phyloP scores from a whole-genome alignment of 2,329 filamentous ascomycete species.

The Exophiala bonariae region DNA sequence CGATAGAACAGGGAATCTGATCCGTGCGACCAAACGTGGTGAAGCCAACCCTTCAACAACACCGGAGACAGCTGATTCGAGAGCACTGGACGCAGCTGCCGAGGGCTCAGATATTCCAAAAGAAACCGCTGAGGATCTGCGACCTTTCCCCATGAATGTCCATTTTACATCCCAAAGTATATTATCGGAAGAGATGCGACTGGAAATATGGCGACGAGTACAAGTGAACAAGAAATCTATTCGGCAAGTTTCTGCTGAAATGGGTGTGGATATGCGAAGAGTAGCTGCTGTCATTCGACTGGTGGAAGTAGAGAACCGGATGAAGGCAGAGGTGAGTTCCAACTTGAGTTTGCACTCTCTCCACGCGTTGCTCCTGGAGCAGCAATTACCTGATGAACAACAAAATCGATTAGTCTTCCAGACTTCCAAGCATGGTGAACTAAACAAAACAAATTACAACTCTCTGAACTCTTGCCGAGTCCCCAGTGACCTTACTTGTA shows the following conservation, averaged over 20 bases:
- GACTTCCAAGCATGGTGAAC: constrained; percentile 78
- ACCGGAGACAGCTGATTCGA: constrained; percentile 9
- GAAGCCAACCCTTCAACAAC: neutral
- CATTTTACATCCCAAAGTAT: constrained; percentile 71
- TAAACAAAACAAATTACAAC: constrained; percentile 70
- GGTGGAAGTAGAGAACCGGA: constrained; percentile 81
- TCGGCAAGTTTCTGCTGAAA: constrained; percentile 73
- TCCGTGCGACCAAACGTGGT: constrained; percentile 32
- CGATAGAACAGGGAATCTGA: constrained; percentile 49
- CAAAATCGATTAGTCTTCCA: constrained; percentile 99
- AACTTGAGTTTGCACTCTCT: constrained; percentile 6
- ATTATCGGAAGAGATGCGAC: constrained; percentile 69
- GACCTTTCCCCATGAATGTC: constrained; percentile 73
- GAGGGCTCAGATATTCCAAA: constrained; percentile 30
- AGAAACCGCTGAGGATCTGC: constrained; percentile 31
- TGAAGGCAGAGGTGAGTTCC: constrained; percentile 69
- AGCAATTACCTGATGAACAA: constrained; percentile 62
- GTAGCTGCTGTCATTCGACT: constrained; percentile 83
- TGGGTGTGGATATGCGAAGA: constrained; percentile 77
- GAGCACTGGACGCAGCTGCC: constrained; percentile 30
- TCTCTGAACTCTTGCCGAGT: constrained; percentile 59
- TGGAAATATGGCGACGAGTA: constrained; percentile 72
- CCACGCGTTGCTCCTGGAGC: constrained; percentile 8
- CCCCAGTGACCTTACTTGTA: too few species aligned
- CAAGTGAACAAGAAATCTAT: constrained; percentile 66